Evolutionary conservation across 345 rosid genomes (phyloP).

Genomic region (Camelina hispida): DNA sequence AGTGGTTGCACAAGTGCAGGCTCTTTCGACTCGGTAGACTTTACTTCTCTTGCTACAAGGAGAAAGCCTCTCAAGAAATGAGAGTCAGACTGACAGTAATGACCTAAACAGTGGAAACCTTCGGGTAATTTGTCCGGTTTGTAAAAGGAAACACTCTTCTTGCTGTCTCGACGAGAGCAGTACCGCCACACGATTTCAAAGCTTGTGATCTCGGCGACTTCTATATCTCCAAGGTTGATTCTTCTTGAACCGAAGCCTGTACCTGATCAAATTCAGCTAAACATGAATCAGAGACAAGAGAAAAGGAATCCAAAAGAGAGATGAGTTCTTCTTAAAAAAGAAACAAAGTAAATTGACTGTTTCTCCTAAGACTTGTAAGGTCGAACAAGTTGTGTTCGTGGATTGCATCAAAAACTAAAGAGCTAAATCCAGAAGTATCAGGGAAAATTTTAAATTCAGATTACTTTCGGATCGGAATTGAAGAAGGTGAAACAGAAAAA

Average conservation of each 20-base stretch:
- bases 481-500: not conserved
- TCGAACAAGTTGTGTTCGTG: not conserved
- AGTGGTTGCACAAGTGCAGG: conserved; percentile 72
- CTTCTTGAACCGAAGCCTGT: conserved; percentile 70
- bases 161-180: conserved; percentile 40
- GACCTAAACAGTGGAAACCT: conserved; percentile 69
- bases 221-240: conserved; percentile 74
- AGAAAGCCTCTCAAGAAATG: conserved; percentile 64
- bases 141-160: conserved; percentile 60
- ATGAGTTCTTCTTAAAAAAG: not conserved
- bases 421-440: not conserved
- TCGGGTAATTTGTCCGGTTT: conserved; percentile 66
- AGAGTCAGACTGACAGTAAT: conserved; percentile 65
- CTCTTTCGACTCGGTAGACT: not conserved
- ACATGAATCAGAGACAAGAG: not conserved
- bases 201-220: conserved; percentile 56
- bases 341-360: not conserved
- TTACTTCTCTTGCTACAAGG: conserved; percentile 62
- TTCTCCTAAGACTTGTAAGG: not conserved
- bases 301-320: not conserved
- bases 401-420: conserved; percentile 18
- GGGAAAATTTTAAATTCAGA: not conserved
- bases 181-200: conserved; percentile 75
- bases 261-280: conserved; percentile 47
- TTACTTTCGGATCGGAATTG: not conserved